These are phyloP conservation scores for Daldinia concentrica DNA, from an alignment of 495 filamentous ascomycete species.

Conservation along the genomic window DNA sequence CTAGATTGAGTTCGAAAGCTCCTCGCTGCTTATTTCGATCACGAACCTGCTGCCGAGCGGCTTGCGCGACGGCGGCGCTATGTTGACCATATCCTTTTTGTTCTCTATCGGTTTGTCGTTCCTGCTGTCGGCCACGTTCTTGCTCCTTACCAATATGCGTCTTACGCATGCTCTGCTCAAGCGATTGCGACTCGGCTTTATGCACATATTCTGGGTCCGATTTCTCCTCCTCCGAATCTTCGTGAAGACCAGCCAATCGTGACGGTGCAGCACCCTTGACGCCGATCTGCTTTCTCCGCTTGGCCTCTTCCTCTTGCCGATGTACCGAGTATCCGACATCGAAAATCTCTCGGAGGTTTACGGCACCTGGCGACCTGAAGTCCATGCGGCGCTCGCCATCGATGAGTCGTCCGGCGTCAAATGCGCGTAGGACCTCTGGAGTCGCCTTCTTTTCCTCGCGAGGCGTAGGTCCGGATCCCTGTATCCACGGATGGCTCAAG, in stretches of 20 bases:
- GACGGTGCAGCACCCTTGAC: slow-evolving; percentile 57
- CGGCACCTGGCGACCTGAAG: slow-evolving; percentile 93
- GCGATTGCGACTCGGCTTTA: slow-evolving; percentile 64
- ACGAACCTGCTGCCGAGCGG: slow-evolving; percentile 77
- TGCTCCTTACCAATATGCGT: slow-evolving; percentile 74
- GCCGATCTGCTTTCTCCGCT: slow-evolving; percentile 83
- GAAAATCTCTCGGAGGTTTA: slow-evolving; percentile 96
- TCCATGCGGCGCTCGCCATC: slow-evolving; percentile 77
- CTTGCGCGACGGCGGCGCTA: slow-evolving; percentile 76
- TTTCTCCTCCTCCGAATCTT: slow-evolving; percentile 73
- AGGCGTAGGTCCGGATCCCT: slow-evolving; percentile 61
- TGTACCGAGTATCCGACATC: slow-evolving; percentile 97
- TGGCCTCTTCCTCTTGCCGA: slow-evolving; percentile 93
- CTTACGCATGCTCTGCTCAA: slow-evolving; percentile 86
- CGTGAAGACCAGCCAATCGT: slow-evolving; percentile 66
- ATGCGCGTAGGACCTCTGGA: slow-evolving; percentile 57
- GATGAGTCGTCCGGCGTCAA: slow-evolving; percentile 64
- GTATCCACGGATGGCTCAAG: slow-evolving; percentile 91
- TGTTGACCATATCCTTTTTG: slow-evolving; percentile 84
- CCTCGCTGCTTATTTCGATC: slow-evolving; percentile 67
- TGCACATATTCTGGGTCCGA: slow-evolving; percentile 74
- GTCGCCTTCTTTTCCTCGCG: slow-evolving; percentile 70
- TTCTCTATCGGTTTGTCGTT: slow-evolving; percentile 55
- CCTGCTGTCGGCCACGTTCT: slow-evolving; percentile 57
- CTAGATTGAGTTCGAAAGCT: slow-evolving; percentile 89